Evolutionary conservation across 257 asterid genomes (phyloP).

Genomic region (Solanum okadae): DNA sequence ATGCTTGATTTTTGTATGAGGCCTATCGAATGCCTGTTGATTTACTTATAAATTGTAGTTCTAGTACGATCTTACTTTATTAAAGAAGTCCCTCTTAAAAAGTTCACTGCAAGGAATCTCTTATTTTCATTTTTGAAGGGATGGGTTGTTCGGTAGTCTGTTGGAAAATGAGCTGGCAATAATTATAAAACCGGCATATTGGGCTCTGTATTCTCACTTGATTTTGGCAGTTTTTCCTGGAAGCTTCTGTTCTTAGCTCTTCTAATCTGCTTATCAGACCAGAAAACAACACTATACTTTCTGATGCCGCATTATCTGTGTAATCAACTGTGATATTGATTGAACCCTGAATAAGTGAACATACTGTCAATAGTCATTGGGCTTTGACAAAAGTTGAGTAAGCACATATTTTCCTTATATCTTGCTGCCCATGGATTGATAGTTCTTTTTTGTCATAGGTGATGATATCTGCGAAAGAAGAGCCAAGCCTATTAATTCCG

Average conservation of each 20-base stretch:
- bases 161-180: not conserved
- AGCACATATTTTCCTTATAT: not conserved
- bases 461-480: conserved; percentile 80
- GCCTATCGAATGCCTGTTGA: not conserved
- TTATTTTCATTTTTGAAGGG: not conserved
- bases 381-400: not conserved
- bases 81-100: not conserved
- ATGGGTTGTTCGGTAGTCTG: not conserved
- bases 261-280: not conserved
- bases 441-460: conserved; percentile 24
- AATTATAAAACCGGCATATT: not conserved
- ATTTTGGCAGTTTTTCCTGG: not conserved
- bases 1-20: not conserved
- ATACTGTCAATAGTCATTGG: not conserved
- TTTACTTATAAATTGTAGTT: not conserved
- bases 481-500: conserved; percentile 57
- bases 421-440: not conserved
- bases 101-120: not conserved
- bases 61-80: not conserved
- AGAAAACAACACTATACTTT: not conserved
- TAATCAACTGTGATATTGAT: not conserved
- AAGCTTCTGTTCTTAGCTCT: not conserved
- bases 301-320: not conserved
- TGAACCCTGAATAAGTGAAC: not conserved
- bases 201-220: not conserved